A percentile compares a stretch with the other conserved stretches of the same genome.
phyloP scores from a whole-genome alignment of 306 rosid genomes.

The Casuarina glauca region DNA sequence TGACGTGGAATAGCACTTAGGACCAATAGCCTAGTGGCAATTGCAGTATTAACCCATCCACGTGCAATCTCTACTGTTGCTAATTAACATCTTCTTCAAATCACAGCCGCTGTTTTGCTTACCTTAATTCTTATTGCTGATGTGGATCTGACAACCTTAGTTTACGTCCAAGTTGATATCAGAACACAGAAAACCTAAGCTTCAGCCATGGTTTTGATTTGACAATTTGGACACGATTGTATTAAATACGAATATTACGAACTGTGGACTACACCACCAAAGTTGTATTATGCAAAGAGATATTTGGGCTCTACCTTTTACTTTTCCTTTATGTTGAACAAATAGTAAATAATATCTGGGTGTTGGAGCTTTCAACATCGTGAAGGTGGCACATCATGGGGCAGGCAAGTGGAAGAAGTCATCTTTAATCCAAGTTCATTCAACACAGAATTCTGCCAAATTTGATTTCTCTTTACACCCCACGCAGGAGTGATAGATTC shows the following conservation, averaged over 20 bases:
- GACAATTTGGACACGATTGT: slow-evolving; percentile 13
- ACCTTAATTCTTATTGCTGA: neutral
- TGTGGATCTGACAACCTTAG: neutral
- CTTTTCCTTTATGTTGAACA: no score
- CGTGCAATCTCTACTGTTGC: neutral
- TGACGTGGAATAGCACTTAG: neutral
- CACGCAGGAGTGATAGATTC: no score
- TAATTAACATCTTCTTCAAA: no score
- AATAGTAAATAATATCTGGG: no score
- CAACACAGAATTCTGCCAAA: neutral
- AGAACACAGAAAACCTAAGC: neutral
- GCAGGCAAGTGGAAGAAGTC: no score
- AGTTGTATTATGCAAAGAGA: no score
- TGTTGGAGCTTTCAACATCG: no score
- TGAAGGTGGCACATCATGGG: no score
- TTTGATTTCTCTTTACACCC: neutral
- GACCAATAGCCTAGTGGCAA: neutral
- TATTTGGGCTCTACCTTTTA: no score
- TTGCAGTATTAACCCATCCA: neutral
- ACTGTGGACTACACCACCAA: no score
- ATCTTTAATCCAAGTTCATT: neutral
- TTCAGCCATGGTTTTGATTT: slow-evolving; percentile 30
- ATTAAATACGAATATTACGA: neutral
- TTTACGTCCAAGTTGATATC: slow-evolving; percentile 17
- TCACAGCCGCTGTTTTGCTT: neutral